Evolutionary conservation across 179 eudicot genomes (phyloP), one percentile per base, ranked within the genome.

Genomic region (Actinidia chinensis): DNA sequence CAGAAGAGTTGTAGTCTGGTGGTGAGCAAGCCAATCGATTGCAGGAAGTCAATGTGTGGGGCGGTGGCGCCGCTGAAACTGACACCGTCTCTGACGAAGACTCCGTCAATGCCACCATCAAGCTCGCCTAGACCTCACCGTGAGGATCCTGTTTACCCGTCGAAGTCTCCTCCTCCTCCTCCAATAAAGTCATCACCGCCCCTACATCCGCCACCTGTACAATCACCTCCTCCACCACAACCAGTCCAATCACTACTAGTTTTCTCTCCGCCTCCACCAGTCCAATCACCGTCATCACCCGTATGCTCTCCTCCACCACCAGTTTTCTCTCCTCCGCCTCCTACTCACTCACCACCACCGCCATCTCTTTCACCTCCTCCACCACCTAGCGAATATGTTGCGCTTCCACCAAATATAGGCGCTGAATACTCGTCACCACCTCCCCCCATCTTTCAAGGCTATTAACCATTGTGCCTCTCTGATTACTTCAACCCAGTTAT

Each of bases 401-500:
- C 46, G 54, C 83, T 88, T 23, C 90, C 91, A 65, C 87, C 88
- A 6, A 73, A 69, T 36, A 20, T 84, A 8, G 87, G 86, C 4
- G 73, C 82, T 2, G 78, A 76, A 63, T 82, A 87, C 61, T 83
- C 84, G 8, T 86, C 92, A 11, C 94, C 94, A 1, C 94, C 94
- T 14, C 90, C 91, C 10, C 94, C 92, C 36, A 78, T 82, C 74
- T 84, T 86, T 78, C 85, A 71, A 11, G 92, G 92, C 44, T 87
- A 89, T 74, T 89, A 71, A 83, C 46, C 7, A 47, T n/a, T 40
- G 6, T 64, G 43, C 48, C 40, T 1, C 70, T 33, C 33, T 28
- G 33, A 28, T 28, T 28, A 28, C 33, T 28, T 28, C 33, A 28
- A 28, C 33, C 33, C 33, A 28, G 33, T 28, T 28, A 28, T 28